Evolutionary conservation across 2,329 filamentous ascomycete species (phyloP), one percentile per base, ranked within the genome.

Genomic region (Fusarium nurragi): DNA sequence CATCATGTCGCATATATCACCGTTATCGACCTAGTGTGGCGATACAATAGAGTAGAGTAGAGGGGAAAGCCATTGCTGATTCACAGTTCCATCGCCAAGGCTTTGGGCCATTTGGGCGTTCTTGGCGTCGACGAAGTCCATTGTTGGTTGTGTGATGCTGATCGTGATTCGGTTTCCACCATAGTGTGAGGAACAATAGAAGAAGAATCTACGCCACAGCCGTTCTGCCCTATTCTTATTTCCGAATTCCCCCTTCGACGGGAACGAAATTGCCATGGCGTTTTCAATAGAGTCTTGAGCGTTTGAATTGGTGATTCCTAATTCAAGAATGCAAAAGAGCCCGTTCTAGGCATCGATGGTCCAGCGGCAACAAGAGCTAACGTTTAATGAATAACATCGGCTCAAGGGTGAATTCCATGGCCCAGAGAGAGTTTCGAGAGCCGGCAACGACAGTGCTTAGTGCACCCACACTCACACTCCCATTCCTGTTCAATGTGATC

Each of bases 121-220:
- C 23, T 34, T 13, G 25, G 25, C 25, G 48, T 48, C 9, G n/a
- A 32, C 18, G 25, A 43, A 36, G 38, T 34, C 26, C 28, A 23
- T 37, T 46, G 36, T 54, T 36, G 37, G 44, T 30, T 43, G 38
- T 13, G 38, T 23, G 22, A 28, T 25, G 32, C 16, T 32, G 53
- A 25, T 22, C 25, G 21, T 60, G 28, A 40, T 40, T 60, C 34
- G 28, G 40, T 34, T 37, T 26, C n/a, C 41, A 10, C n/a, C 22
- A 23, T 12, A 47, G 25, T 28, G 40, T 36, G 38, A 57, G 14
- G 56, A 61, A 55, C 37, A 55, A 55, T 44, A 26, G 36, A 55
- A 61, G 41, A 55, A 61, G 9, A 37, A 55, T 38, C 22, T 43
- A 54, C 48, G 58, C 49, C 58, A 55, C 49, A 49, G 30, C 49